Evolutionary conservation across 306 rosid genomes (phyloP).

Genomic region (Prunus mongolica): DNA sequence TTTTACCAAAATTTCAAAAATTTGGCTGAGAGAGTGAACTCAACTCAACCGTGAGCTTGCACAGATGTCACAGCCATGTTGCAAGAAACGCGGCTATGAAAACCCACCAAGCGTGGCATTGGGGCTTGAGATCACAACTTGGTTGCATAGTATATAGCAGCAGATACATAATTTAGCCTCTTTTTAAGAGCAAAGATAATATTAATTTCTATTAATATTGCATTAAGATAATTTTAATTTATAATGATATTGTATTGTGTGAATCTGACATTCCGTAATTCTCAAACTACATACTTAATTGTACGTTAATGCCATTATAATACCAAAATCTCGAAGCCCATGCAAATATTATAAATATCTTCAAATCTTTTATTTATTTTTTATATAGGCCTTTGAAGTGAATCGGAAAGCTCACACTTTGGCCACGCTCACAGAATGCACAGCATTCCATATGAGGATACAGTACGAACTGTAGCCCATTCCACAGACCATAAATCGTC

Average conservation of each 20-base stretch:
- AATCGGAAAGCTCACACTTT: conserved; percentile 52
- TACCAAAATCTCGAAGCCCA: conserved; percentile 47
- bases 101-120: conserved; percentile 27
- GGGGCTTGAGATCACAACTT: conserved; percentile 21
- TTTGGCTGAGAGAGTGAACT: not conserved
- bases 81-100: conserved; percentile 11
- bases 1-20: not conserved
- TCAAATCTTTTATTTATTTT: not conserved
- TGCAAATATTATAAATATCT: conserved; percentile 22
- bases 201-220: not conserved
- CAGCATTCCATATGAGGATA: conserved; percentile 50
- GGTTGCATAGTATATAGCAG: conserved; percentile 8
- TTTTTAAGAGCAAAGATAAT: not conserved
- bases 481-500: conserved; percentile 75
- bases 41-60: conserved; percentile 8
- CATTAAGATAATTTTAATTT: not conserved
- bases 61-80: conserved; percentile 14
- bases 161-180: not conserved
- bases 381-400: conserved; percentile 26
- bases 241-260: not conserved
- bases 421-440: conserved; percentile 59
- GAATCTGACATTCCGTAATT: conserved; percentile 86
- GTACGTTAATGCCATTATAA: conserved; percentile 15
- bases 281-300: conserved; percentile 40
- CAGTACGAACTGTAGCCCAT: conserved; percentile 63